Base-by-base conservation (phyloP, 169 alveolate species). In the Plasmodium gonderi region DNA sequence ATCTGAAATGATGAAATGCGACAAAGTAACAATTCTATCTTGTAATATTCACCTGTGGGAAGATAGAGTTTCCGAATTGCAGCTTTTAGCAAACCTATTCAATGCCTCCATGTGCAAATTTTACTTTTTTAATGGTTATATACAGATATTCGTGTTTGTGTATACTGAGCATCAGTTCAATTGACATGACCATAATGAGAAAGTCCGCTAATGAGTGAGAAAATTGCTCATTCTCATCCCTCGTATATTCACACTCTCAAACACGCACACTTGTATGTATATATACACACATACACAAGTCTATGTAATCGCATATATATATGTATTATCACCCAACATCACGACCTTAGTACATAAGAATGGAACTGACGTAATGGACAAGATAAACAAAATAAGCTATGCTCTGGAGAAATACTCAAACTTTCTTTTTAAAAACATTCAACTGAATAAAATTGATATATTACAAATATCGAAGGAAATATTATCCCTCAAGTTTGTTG, bases 391-490 rank as follows among this genome's bases (percentile, higher is more conserved):
- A 54, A 20, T 85, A 1, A 26, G 45, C 9, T 29, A 23, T 8
- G 78, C 77, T 2, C 68, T 85, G 49, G 49, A 12, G 44, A 49
- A 47, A 31, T 85, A 85, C 49, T 33, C 65, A 26, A 75, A 54
- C 67, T 85, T 85, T 33, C 45, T 85, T 44, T 29, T 85, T 45
- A 85, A 85, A 75, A 85, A 54, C 47, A 45, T 85, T 1, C 42
- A 51, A 29, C n/a, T 85, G n/a, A 85, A 85, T 31, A 85, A 85
- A 85, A 51, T 85, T 51, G 36, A 76, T 23, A 85, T 85, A 45
- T 51, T 85, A 23, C 92, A 85, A 85, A 75, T 54, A 40, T 85
- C 92, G 12, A 85, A 85, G 51, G 92, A 85, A 20, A 85, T 85
- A 20, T 33, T 85, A 26, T 51, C 85, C 54, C 42, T 85, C 12